Evolutionary conservation across 192 early-diverging fungal species (phyloP).

Genomic region (Gaertneriomyces semiglobifer): DNA sequence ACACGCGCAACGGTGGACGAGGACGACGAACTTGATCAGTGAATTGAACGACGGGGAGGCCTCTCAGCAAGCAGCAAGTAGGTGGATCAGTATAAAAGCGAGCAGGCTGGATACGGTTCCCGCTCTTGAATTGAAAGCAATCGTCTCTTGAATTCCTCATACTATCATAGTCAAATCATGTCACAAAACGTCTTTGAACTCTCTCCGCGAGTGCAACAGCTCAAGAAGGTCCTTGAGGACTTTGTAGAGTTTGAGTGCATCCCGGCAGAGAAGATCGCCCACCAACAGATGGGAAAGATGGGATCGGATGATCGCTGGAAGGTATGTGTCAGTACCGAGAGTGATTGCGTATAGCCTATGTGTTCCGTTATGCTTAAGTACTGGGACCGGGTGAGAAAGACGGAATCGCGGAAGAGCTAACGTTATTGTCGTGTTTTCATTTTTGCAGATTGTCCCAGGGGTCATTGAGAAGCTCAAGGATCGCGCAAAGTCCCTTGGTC

Average conservation of each 20-base stretch:
- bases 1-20: no score
- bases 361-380: no score
- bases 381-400: no score
- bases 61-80: no score
- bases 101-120: no score
- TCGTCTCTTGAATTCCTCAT: no score
- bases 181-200: slow-evolving; percentile 26
- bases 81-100: no score
- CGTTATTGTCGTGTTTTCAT: slow-evolving; percentile 12
- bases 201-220: slow-evolving; percentile 33
- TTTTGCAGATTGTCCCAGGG: slow-evolving; percentile 64
- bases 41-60: no score
- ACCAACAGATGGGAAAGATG: slow-evolving; percentile 63
- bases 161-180: not conserved
- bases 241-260: slow-evolving; percentile 82
- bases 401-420: not conserved
- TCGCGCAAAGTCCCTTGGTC: slow-evolving; percentile 78
- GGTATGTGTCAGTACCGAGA: slow-evolving; percentile 33
- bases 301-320: slow-evolving; percentile 77
- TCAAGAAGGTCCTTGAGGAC: slow-evolving; percentile 36
- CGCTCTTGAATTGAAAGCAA: no score
- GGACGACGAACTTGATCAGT: no score
- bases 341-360: not conserved
- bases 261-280: slow-evolving; percentile 79
- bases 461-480: slow-evolving; percentile 86